Evolutionary conservation across 352 stramenopile genomes (phyloP).

Genomic region (Albugo laibachii): DNA sequence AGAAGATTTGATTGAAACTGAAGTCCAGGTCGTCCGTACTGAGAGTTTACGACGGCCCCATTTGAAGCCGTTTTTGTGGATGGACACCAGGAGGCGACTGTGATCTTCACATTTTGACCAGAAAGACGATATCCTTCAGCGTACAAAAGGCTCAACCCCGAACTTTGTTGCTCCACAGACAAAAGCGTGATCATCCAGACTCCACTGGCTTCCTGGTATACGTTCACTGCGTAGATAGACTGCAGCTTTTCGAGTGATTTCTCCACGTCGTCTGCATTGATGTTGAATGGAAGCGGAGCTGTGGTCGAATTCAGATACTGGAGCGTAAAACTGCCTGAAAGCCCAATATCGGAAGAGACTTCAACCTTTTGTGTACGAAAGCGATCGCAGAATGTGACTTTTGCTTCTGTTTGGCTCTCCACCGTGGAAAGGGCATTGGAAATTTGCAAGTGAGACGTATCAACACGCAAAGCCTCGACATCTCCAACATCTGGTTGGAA

Average conservation of each 20-base stretch:
- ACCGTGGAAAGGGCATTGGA: conserved; percentile 4
- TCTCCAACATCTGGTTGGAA: conserved; percentile 67
- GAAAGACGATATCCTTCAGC: conserved; percentile 66
- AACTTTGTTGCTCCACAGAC: conserved; percentile 25
- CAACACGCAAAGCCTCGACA: conserved; percentile 22
- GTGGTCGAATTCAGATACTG: conserved; percentile 50
- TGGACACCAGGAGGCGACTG: conserved; percentile 23
- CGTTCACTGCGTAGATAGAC: conserved; percentile 49
- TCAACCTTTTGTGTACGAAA: conserved; percentile 57
- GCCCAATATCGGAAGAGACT: conserved; percentile 19
- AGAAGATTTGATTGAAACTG: conserved; percentile 42
- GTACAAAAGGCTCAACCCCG: conserved; percentile 36
- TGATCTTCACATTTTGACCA: conserved; percentile 17
- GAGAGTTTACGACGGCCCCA: conserved; percentile 12
- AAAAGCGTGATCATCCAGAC: conserved; percentile 74
- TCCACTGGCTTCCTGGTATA: conserved; percentile 14
- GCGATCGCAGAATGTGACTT: conserved; percentile 72
- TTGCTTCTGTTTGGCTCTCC: conserved; percentile 10
- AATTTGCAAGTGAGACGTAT: conserved; percentile 26
- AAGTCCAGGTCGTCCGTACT: conserved; percentile 35
- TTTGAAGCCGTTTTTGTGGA: conserved; percentile 15
- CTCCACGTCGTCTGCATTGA: conserved; percentile 22
- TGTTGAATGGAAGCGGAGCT: conserved; percentile 45
- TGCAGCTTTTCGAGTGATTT: conserved; percentile 43
- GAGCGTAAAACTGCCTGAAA: conserved; percentile 78